Base-by-base conservation (phyloP, 192 early-diverging fungal genomes). In the Oehlia diaphana region DNA sequence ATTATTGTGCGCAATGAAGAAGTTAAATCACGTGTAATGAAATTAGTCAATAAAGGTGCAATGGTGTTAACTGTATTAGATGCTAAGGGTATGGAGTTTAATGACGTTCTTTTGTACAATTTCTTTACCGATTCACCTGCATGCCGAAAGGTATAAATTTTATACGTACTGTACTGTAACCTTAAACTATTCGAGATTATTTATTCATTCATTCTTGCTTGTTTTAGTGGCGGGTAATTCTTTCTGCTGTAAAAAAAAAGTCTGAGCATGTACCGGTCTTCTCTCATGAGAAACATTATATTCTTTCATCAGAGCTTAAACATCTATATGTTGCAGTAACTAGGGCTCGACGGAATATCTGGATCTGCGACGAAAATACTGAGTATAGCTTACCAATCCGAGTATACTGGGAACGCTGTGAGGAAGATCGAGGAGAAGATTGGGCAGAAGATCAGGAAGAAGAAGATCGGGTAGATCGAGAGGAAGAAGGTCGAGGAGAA, bases 21-120 rank as follows among this genome's bases (percentile, higher is more conserved):
- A 42, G 19, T 61, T 12, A 28, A 63, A 63, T 16, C 6, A 10
- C 47, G n/a, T 28, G 19, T 66, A 9, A 31, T 53, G 16, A 7
- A 77, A 21, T 5, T n/a, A 63, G 44, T 76, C 44, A 9, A 35
- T 14, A 47, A 76, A 42, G 53, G 35, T 64, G 63, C 19, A 49
- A n/a, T 49, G n/a, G 39, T 77, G 9, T n/a, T 67, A 23, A 77
- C 76, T 3, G 33, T 77, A 0, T 67, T 49, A 49, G 76, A 50
- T 14, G 33, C 74, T 3, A 75, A 75, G 3, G 74, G 61, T 33
- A 76, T 76, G 74, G 74, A 76, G 12, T 76, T 68, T 58, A 53
- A 68, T 47, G 76, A 77, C 26, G 76, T 77, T n/a, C n/a, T 77
- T 12, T 77, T 77, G 33, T 77, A 67, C 67, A 66, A 77, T 77